Percentiles rank a stretch among this genome's conserved stretches.
Evolutionary conservation across 1,284 basidiomycete species (phyloP).

Genomic region (Pseudozyma sp.): DNA sequence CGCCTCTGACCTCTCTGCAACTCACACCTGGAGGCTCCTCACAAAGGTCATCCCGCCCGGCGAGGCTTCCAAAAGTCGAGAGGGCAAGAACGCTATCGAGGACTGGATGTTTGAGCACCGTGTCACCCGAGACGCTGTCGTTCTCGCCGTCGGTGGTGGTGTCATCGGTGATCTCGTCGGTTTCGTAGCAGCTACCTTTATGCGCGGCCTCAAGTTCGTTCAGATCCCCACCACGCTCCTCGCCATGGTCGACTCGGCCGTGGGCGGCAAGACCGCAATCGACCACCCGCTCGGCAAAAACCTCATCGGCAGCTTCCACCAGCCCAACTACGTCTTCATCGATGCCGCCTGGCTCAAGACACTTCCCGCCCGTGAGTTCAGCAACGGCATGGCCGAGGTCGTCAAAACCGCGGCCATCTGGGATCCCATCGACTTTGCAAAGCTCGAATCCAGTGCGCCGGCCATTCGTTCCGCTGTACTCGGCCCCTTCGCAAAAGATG

Average conservation of each 20-base stretch:
- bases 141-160: conserved; percentile 93
- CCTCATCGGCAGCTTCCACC: conserved; percentile 97
- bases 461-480: conserved; percentile 65
- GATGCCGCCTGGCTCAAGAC: conserved; percentile 95
- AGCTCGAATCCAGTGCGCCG: conserved; percentile 63
- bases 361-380: conserved; percentile 90
- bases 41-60: conserved; percentile 86
- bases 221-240: conserved; percentile 97
- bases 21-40: conserved; percentile 76
- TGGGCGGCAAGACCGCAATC: conserved; percentile 98
- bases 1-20: conserved; percentile 58
- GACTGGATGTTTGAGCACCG: conserved; percentile 89
- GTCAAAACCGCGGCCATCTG: conserved; percentile 74
- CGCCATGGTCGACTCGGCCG: conserved; percentile 97
- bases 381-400: conserved; percentile 98
- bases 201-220: conserved; percentile 85
- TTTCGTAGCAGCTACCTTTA: conserved; percentile 89
- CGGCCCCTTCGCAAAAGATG: conserved; percentile 50
- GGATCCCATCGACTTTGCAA: conserved; percentile 66
- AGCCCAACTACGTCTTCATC: conserved; percentile 96
- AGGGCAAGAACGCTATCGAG: conserved; percentile 92
- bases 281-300: conserved; percentile 98
- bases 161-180: conserved; percentile 95
- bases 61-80: conserved; percentile 89
- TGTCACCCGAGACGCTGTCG: conserved; percentile 92